phyloP scores from a whole-genome alignment of 2,329 filamentous ascomycete species.

The Sarocladium strictum region DNA sequence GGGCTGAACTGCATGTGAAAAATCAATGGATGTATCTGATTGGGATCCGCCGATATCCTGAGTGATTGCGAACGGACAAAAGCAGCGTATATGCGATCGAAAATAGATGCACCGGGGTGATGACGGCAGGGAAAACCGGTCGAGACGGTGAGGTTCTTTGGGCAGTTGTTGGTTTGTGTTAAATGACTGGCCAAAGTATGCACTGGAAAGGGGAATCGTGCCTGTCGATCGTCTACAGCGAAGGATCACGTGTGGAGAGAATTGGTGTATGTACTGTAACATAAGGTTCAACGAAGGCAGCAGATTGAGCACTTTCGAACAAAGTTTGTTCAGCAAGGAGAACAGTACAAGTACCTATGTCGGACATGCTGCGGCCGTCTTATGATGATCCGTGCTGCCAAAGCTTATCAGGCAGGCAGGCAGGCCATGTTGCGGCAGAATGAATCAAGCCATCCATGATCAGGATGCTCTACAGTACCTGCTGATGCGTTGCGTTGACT shows the following conservation, averaged over 20 bases:
- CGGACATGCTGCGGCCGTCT: too few relatives aligned
- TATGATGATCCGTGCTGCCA: too few relatives aligned
- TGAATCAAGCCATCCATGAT: too few relatives aligned
- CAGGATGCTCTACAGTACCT: too few relatives aligned
- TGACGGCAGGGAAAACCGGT: not conserved
- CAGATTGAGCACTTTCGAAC: not conserved
- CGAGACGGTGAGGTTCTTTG: not conserved
- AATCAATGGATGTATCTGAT: not conserved
- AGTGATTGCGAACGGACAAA: not conserved
- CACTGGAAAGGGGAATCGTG: not conserved
- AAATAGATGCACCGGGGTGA: not conserved
- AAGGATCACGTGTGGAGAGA: not conserved
- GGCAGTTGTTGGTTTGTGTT: constrained; percentile 1
- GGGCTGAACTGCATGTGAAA: not conserved
- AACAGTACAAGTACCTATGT: too few relatives aligned
- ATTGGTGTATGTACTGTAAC: not conserved
- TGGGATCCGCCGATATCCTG: not conserved
- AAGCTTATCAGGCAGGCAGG: not conserved
- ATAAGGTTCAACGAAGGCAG: not conserved
- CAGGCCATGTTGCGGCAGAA: too few relatives aligned
- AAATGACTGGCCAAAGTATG: constrained; percentile 4
- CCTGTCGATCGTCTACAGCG: constrained; percentile 6
- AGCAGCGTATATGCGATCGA: not conserved
- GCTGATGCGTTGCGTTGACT: too few relatives aligned
- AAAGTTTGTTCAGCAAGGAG: not conserved